Conservation (phyloP, 2,329 filamentous ascomycete species). For the Xylaria digitata region DNA sequence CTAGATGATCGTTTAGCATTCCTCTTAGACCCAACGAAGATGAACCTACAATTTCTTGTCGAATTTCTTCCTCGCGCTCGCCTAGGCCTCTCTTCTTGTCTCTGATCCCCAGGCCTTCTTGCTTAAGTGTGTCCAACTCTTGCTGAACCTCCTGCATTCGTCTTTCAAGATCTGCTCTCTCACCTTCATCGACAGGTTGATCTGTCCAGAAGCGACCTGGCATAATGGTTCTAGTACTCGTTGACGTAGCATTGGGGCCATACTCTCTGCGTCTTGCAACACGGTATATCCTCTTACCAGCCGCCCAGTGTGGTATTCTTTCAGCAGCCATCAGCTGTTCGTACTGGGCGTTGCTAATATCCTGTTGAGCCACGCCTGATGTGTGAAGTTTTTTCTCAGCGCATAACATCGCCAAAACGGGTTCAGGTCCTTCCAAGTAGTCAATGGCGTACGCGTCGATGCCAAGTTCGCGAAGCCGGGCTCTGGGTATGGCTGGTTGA, state of each 20-base stretch:
- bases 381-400: slow-evolving; percentile 75
- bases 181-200: slow-evolving; percentile 75
- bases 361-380: slow-evolving; percentile 71
- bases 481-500: slow-evolving; percentile 62
- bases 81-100: slow-evolving; percentile 54
- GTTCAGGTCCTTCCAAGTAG: slow-evolving; percentile 80
- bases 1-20: slow-evolving; percentile 50
- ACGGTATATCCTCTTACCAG: slow-evolving; percentile 71
- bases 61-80: slow-evolving; percentile 57
- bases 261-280: slow-evolving; percentile 83
- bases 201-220: slow-evolving; percentile 79
- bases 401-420: slow-evolving; percentile 90
- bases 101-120: slow-evolving; percentile 51
- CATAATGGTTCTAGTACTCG: slow-evolving; percentile 70
- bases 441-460: slow-evolving; percentile 86
- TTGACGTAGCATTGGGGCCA: slow-evolving; percentile 77
- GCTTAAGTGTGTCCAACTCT: slow-evolving; percentile 52
- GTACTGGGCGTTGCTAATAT: slow-evolving; percentile 75
- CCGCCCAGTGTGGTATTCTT: slow-evolving; percentile 75
- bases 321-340: slow-evolving; percentile 69
- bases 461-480: slow-evolving; percentile 69
- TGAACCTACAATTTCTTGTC: slow-evolving; percentile 58
- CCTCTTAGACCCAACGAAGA: slow-evolving; percentile 9
- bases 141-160: slow-evolving; percentile 58
- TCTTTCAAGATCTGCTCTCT: slow-evolving; percentile 70